A percentile compares a stretch with the other conserved stretches of the same genome.
These are phyloP conservation scores for Piper longum DNA, from an alignment of 164 flowering plant species.

Conservation along the genomic window DNA sequence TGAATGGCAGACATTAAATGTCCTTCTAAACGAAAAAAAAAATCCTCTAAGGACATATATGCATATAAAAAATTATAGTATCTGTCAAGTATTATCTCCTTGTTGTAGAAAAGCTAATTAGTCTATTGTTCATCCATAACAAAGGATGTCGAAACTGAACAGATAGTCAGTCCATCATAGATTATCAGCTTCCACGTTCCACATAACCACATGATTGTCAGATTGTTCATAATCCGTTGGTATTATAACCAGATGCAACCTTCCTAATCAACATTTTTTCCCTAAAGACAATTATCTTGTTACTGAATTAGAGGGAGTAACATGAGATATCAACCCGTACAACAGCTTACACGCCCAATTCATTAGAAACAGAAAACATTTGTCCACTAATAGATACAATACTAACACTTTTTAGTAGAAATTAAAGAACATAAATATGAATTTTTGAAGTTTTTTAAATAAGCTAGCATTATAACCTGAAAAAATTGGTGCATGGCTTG, in stretches of 20 bases:
- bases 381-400: constrained; percentile 5
- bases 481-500: constrained; percentile 99
- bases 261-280: neutral
- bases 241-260: neutral
- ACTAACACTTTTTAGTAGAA: constrained; percentile 12
- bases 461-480: constrained; percentile 90
- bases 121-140: neutral
- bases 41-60: no score
- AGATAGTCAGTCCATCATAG: neutral
- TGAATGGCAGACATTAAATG: no score
- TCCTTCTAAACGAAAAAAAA: no score
- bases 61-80: no score
- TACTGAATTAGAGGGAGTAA: constrained; percentile 27
- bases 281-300: constrained; percentile 23
- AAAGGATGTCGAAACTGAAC: neutral
- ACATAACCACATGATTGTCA: neutral
- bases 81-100: no score
- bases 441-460: constrained; percentile 31
- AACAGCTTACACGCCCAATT: constrained; percentile 43
- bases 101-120: neutral
- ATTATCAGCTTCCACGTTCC: neutral
- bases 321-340: constrained; percentile 36
- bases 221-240: neutral
- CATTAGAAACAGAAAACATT: constrained; percentile 32
- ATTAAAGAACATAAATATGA: constrained; percentile 17